Base-by-base conservation (phyloP, 164 flowering plant species). In the Magnolia kwangsiensis region DNA sequence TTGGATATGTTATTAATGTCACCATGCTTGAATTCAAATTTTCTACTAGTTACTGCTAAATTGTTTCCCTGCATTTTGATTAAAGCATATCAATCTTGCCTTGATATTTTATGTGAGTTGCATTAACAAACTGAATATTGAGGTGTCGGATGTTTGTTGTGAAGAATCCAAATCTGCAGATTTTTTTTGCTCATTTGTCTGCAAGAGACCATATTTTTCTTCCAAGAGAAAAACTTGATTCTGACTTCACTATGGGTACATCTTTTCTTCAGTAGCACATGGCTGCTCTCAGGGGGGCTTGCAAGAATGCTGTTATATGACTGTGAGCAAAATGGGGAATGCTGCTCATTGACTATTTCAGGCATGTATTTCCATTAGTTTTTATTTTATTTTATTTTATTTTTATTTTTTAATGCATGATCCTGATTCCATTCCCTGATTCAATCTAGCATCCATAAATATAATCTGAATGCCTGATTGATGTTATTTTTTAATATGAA, bases 231-330 rank as follows among this genome's bases (percentile, higher is more conserved):
- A 55, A 55, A 55, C 16, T 55, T 55, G 18, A 11, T 55, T 55
- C 61, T 55, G 13, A 55, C 61, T 55, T 11, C 18, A 0, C 13
- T 11, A 55, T 37, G 45, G 45, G 7, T 37, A 24, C 14, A 29
- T 7, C 50, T 16, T 45, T 68, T 14, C 67, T 76, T 29, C 78
- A 92, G 98, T 86, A 90, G 88, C 71, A 81, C 86, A 55, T 91
- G 95, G 95, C 81, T 90, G 78, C 91, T 88, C 58, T 90, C 96
- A 76, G 95, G 97, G 74, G 89, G 89, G 75, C 88, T 94, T 76
- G 94, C 93, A 65, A 94, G 85, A 80, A 81, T 96, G 90, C 82
- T 92, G 18, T 79, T 90, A 78, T 77, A 89, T 78, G 97, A 92
- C 75, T 83, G 87, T 78, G 98, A 94, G 85, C 90, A 86, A 74